Evolutionary conservation across 352 stramenopile genomes (phyloP), one percentile per base, ranked within the genome.

Genomic region (Pythium insidiosum): DNA sequence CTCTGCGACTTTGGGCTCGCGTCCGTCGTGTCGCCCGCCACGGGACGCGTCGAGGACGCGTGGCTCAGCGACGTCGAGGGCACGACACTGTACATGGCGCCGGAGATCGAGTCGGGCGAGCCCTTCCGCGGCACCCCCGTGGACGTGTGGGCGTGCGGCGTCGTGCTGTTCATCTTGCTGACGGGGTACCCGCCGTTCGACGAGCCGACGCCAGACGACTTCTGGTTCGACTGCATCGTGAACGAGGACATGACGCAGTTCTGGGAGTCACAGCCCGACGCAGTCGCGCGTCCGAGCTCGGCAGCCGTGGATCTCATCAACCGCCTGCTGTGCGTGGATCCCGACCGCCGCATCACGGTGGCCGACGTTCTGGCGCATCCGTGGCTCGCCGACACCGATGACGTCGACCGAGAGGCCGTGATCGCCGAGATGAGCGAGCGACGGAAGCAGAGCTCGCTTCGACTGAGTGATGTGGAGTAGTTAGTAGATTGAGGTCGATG

Each of bases 1-100:
- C 57, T 98, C 7, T 92, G 81, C 16, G 91, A 98, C 55, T 97
- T 98, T 74, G 91, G 91, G 9, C 63, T 97, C 0, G 88, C 87
- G 10, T 86, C 91, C 30, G 83, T 78, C 43, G 22, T 56, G 3
- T 15, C 25, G 24, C 19, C 26, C 12, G 25, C 16, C 5, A n/a
- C n/a, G n/a, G 28, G 28, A 13, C 15, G 55, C 9, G 66, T 52
- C 39, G 43, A 38, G 5, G 60, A 69, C 35, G 33, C 65, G 1
- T 43, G 61, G 38, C 53, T 69, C 16, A 46, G 43, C 30, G 71
- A 88, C 23, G 64, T 88, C 28, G 89, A 80, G 48, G 87, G 87
- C 22, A 95, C 82, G 15, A 58, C 61, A 15, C 60, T 88, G 44
- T 95, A 95, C 61, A 94, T 95, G 78, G 85, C 84, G 2, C 85